Base-by-base conservation (phyloP, 2,329 filamentous ascomycete genomes). In the Stagonosporopsis tanaceti region DNA sequence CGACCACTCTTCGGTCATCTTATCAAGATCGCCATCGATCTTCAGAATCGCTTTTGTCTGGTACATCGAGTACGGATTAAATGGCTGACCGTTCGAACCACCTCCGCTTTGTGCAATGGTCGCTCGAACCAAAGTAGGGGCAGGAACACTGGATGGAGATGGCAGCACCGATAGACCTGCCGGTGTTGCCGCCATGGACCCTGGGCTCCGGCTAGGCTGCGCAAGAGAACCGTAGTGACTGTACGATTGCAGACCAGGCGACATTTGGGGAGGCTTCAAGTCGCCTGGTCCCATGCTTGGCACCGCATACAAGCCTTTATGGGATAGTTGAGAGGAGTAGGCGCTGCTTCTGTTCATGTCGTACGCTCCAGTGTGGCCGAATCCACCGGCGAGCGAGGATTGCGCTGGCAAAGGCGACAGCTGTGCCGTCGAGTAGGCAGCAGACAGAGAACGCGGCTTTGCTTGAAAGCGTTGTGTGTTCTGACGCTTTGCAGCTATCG, bases 1-100 rank as follows among this genome's bases (percentile, higher is more conserved):
- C 0, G 87, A 89, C 95, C 95, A 99, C 60, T 88, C 85, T 61
- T 90, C 85, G 0, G 88, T 87, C 94, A 98, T 97, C 7, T 83
- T 80, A 48, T 93, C 88, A 45, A 99, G 84, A 69, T 97, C 91
- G 20, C 93, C 93, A 51, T 90, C 86, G 58, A 98, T 89, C 70
- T 95, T 92, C 28, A 98, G 81, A 17, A 89, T 82, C 0, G 93
- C 95, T 79, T 97, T 97, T 20, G 77, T 74, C 15, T 92, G 89
- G 71, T 93, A 94, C 64, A 94, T 85, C 3, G 88, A 85, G 71
- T 96, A 93, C 0, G 90, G 89, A 66, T 93, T 92, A 77, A 93
- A 77, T 1, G 76, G 73, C 15, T 82, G 81, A 4, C 79, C 76
- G 41, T 73, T 75, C 47, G 79, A 66, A 47, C 81, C 59, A 17